phyloP scores from a whole-genome alignment of 2,329 filamentous ascomycete species.

The Talaromyces sp. region DNA sequence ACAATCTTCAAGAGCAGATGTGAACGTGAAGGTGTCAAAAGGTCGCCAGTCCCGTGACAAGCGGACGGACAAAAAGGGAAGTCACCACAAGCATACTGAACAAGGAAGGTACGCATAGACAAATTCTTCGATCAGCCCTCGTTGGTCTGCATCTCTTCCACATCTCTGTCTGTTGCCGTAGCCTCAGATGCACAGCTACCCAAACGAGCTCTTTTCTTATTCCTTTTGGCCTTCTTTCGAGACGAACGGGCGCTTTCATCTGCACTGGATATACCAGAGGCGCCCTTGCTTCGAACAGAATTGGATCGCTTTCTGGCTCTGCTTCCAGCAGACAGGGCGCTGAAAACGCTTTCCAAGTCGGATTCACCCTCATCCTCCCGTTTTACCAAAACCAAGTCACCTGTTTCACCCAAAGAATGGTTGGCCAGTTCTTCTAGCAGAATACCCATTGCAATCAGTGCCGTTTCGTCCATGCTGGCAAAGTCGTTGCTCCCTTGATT shows the following conservation, averaged over 20 bases:
- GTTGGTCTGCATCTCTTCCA: not conserved
- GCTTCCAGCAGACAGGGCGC: not conserved
- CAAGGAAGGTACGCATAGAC: not conserved
- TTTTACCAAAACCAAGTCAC: constrained; percentile 55
- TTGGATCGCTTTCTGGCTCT: constrained; percentile 4
- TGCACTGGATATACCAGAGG: constrained; percentile 13
- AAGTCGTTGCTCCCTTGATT: constrained; percentile 36
- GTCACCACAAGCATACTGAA: not conserved
- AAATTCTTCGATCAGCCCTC: not conserved
- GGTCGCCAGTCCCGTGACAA: not conserved
- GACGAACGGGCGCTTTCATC: constrained; percentile 13
- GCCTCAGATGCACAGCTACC: not conserved
- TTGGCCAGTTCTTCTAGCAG: constrained; percentile 54
- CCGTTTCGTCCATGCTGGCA: constrained; percentile 57
- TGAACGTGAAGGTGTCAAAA: not conserved
- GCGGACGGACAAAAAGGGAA: not conserved
- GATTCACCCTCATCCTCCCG: constrained; percentile 24
- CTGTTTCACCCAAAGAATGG: constrained; percentile 50
- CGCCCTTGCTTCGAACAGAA: constrained; percentile 1
- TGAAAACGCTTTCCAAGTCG: constrained; percentile 1
- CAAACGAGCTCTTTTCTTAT: constrained; percentile 1
- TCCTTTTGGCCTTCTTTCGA: not conserved
- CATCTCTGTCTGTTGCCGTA: not conserved
- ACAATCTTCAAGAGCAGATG: not conserved
- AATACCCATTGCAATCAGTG: constrained; percentile 56